Evolutionary conservation across 2,329 filamentous ascomycete genomes (phyloP), one percentile per base, ranked within the genome.

Genomic region (Venturia effusa): DNA sequence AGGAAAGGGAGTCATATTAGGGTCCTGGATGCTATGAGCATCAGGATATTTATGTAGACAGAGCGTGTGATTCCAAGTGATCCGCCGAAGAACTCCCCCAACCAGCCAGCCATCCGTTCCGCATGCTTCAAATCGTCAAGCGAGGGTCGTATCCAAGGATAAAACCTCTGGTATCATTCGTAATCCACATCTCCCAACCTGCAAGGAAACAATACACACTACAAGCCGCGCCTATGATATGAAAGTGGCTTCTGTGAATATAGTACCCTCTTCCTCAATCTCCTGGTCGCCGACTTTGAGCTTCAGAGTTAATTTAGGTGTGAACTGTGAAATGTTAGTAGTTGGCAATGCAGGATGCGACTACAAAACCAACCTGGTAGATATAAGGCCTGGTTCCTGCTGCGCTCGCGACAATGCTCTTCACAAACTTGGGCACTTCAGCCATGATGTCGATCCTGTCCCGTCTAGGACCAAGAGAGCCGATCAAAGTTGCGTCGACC

Each of bases 331-430:
- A 40, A 64, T 65, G 74, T 70, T 75, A 71, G 34, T 62, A 66
- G 45, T 57, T 45, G 45, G 43, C 60, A 64, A 63, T n/a, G 37
- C 45, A 15, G 4, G 22, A 27, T 24, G 10, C 74, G 39, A 27
- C 2, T 13, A 17, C 10, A n/a, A n/a, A n/a, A 40, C 82, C 68
- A 76, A 92, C 90, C 83, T 96, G 94, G 78, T 97, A 99, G 70
- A 99, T 97, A 76, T 97, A 99, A 5, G 94, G 94, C 80, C 92
- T 94, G 34, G 94, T 96, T 67, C 94, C 94, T 3, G 88, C 91
- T 15, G 93, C 90, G 68, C 84, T 88, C 54, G 90, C 90, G 32
- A 96, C 92, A 73, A 99, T 91, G 70, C 87, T 87, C 84, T 99
- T 99, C 75, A 99, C 88, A 71, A 99, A 96, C 37, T 88, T 90